Evolutionary conservation across 1,284 basidiomycete genomes (phyloP).

Genomic region (Lentinus polychrous): DNA sequence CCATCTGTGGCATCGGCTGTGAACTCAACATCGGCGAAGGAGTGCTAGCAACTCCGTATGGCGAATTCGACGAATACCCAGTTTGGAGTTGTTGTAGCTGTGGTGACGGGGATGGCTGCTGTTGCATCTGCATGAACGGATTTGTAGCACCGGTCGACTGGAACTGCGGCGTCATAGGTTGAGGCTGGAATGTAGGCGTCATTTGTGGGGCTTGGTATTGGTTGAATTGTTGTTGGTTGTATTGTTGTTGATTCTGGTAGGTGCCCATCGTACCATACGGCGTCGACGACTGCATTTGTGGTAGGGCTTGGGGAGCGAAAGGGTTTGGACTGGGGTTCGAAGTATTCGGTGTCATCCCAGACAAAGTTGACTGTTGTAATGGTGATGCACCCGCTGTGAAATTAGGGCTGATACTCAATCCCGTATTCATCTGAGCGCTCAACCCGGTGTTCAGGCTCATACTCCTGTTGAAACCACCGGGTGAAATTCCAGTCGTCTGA

Average conservation of each 20-base stretch:
- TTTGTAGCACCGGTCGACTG: conserved; percentile 11
- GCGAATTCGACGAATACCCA: not conserved
- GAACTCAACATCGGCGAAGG: conserved; percentile 8
- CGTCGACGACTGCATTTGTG: not conserved
- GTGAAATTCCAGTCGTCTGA: conserved; percentile 15
- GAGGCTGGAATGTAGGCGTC: conserved; percentile 10
- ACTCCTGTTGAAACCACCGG: conserved; percentile 16
- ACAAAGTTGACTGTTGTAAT: conserved; percentile 14
- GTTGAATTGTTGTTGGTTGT: not conserved
- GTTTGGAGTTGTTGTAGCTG: not conserved
- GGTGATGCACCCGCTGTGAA: conserved; percentile 2
- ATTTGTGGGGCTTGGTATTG: conserved; percentile 9
- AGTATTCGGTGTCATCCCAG: conserved; percentile 10
- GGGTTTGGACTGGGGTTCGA: conserved; percentile 18
- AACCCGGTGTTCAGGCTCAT: conserved; percentile 22
- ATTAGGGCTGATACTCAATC: conserved; percentile 1
- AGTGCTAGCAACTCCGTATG: not conserved
- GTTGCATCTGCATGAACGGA: conserved; percentile 18
- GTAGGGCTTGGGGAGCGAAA: conserved; percentile 15
- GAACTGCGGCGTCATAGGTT: conserved; percentile 15
- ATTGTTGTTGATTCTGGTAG: conserved; percentile 8
- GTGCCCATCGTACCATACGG: conserved; percentile 5
- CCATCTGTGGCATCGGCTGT: conserved; percentile 3
- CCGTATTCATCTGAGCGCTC: conserved; percentile 3
- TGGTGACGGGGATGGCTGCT: not conserved